These are phyloP conservation scores for Pezicula radicicola DNA, from an alignment of 2,329 filamentous ascomycete genomes.

Conservation along the genomic window DNA sequence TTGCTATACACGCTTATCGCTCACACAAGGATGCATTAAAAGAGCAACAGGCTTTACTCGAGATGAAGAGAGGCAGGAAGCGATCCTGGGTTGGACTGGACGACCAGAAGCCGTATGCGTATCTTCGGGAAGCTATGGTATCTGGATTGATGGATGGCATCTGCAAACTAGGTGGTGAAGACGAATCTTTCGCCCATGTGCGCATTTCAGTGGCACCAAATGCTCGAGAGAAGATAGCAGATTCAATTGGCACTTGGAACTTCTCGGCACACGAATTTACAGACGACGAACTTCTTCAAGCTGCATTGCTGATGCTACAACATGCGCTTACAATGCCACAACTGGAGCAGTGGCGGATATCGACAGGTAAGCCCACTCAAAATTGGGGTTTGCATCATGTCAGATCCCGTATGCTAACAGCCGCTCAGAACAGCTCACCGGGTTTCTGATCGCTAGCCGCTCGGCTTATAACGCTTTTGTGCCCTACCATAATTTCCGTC, in stretches of 20 bases:
- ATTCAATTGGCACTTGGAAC: conserved; percentile 70
- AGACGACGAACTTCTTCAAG: conserved; percentile 87
- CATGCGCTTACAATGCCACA: conserved; percentile 83
- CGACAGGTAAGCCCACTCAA: conserved; percentile 57
- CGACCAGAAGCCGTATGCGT: conserved; percentile 82
- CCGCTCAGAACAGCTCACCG: conserved; percentile 69
- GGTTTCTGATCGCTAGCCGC: conserved; percentile 83
- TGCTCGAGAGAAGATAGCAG: conserved; percentile 62
- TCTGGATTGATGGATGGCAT: conserved; percentile 87
- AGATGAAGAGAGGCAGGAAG: conserved; percentile 73
- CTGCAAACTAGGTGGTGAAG: conserved; percentile 63
- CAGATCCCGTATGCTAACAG: conserved; percentile 36
- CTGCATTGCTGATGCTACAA: conserved; percentile 82
- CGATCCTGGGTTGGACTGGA: conserved; percentile 89
- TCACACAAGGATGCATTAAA: conserved; percentile 72
- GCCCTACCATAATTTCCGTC: conserved; percentile 96
- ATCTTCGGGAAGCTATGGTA: conserved; percentile 90
- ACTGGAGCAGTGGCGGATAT: conserved; percentile 75
- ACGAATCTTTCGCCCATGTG: conserved; percentile 61
- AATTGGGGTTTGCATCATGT: conserved; percentile 21
- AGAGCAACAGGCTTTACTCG: conserved; percentile 70
- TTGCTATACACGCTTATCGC: conserved; percentile 82
- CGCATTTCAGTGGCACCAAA: conserved; percentile 66
- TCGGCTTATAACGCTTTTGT: conserved; percentile 96
- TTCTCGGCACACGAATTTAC: conserved; percentile 88